phyloP scores from a whole-genome alignment of 2,329 filamentous ascomycete genomes.

The Didymella pinodella region DNA sequence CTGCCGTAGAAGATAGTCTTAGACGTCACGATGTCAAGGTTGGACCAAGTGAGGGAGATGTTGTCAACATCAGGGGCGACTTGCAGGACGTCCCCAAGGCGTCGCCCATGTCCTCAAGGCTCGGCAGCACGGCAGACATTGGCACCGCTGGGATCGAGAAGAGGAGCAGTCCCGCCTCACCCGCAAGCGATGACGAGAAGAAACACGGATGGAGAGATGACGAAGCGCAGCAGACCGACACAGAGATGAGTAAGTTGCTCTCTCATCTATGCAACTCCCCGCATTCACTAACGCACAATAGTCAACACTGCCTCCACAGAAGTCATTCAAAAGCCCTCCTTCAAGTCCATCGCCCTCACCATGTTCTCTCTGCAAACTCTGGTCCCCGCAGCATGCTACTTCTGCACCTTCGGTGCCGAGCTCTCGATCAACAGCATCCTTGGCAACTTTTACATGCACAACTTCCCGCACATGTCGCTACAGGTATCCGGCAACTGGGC shows the following conservation, averaged over 20 bases:
- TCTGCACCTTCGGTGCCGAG: slow-evolving; percentile 67
- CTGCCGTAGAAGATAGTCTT: slow-evolving; percentile 64
- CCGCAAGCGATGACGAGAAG: slow-evolving; percentile 33
- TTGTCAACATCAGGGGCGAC: slow-evolving; percentile 15
- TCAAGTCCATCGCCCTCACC: slow-evolving; percentile 67
- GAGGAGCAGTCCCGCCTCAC: background rate
- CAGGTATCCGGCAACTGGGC: slow-evolving; percentile 66
- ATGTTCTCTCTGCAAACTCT: slow-evolving; percentile 66
- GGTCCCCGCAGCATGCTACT: slow-evolving; percentile 62
- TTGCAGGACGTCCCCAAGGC: slow-evolving; percentile 11
- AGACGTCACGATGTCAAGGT: slow-evolving; percentile 12
- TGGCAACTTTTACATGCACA: slow-evolving; percentile 63
- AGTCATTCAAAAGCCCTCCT: slow-evolving; percentile 66
- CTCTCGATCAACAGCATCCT: slow-evolving; percentile 66
- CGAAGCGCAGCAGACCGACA: slow-evolving; percentile 47
- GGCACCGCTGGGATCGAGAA: background rate
- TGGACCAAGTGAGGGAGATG: slow-evolving; percentile 6
- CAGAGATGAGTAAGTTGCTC: slow-evolving; percentile 12
- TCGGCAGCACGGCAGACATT: slow-evolving; percentile 14
- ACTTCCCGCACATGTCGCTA: slow-evolving; percentile 62
- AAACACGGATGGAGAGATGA: slow-evolving; percentile 34
- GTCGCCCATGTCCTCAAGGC: slow-evolving; percentile 5
- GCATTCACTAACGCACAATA: slow-evolving; percentile 1
- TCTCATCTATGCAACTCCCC: too few relatives aligned
- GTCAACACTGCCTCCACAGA: slow-evolving; percentile 64